phyloP scores from a whole-genome alignment of 2,329 filamentous ascomycete genomes.

The Alternaria sp. region DNA sequence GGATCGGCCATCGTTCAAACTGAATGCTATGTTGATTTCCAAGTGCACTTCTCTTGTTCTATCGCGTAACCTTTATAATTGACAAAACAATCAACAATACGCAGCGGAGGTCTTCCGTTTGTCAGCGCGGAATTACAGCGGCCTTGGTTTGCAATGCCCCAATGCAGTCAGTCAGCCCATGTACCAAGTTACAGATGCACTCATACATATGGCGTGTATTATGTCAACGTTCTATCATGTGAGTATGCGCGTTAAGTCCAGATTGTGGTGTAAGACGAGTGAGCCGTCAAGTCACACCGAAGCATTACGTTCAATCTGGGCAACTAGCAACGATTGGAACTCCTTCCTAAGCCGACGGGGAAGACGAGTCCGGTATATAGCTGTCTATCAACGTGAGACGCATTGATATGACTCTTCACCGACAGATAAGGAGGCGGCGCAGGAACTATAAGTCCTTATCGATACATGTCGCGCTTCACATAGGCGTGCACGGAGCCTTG shows the following conservation, averaged over 20 bases:
- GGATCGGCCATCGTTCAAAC: conserved; percentile 48
- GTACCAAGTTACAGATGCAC: neutral
- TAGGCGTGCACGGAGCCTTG: conserved; percentile 15
- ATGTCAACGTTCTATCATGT: neutral
- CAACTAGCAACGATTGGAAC: neutral
- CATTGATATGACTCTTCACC: conserved; percentile 3
- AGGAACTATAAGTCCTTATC: conserved; percentile 16
- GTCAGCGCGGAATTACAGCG: conserved; percentile 41
- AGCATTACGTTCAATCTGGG: neutral
- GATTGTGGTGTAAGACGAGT: neutral
- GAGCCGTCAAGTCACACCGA: neutral
- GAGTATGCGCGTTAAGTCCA: neutral
- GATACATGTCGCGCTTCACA: conserved; percentile 24
- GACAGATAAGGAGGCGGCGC: conserved; percentile 19
- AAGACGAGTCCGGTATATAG: neutral
- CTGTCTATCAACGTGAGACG: neutral
- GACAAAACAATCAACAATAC: neutral
- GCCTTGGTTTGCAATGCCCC: neutral
- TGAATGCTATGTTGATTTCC: neutral
- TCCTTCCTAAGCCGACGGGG: neutral
- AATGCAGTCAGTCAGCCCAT: neutral
- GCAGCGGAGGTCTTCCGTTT: conserved; percentile 16
- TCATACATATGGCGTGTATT: neutral
- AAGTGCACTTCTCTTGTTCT: neutral
- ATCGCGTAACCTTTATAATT: neutral